Evolutionary conservation across 306 rosid species (phyloP), one percentile per base, ranked within the genome.

Genomic region (Casuarina equisetifolia): DNA sequence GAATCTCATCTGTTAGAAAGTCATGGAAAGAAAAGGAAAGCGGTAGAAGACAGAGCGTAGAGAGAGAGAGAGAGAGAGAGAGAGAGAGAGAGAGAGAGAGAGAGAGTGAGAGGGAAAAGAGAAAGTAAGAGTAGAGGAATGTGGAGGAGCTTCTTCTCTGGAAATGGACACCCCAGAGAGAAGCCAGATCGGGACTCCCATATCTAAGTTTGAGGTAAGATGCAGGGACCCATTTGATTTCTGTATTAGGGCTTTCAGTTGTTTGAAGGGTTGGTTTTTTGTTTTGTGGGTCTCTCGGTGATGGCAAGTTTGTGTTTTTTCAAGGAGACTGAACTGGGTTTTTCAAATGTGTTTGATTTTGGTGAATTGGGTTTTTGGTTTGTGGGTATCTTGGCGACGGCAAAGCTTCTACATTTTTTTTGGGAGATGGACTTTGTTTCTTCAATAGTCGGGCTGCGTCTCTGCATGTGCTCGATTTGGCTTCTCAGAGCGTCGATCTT

Each of bases 101-200:
- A 10, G 76, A 58, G 55, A 45, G 50, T 5, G 76, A 54, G 42
- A 58, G 73, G 44, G 39, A 25, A 57, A 3, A 11, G 35, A 36
- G 11, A 17, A 11, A 1, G 35, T 39, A 50, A 78, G 35, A 42
- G 74, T 49, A 25, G 42, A 74, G 50, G 78, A 5, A 74, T 83
- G 86, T 53, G 78, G 70, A 53, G 76, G 63, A 51, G 79, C 77
- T 75, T 45, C 72, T 74, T 74, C 82, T 81, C 85, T 82, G 81
- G 83, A 69, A 64, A 92, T 92, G 97, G 94, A 90, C 80, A 90
- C 97, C 5, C 97, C 96, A 35, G 94, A 92, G 89, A 91, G 89
- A 84, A 90, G 80, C 83, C 86, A 89, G 91, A 85, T 87, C 90
- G 90, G 89, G 73, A 40, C 94, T 66, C 62, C 98, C 39, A 52